phyloP scores from a whole-genome alignment of 2,329 filamentous ascomycete genomes.

The Venturia aucupariae region DNA sequence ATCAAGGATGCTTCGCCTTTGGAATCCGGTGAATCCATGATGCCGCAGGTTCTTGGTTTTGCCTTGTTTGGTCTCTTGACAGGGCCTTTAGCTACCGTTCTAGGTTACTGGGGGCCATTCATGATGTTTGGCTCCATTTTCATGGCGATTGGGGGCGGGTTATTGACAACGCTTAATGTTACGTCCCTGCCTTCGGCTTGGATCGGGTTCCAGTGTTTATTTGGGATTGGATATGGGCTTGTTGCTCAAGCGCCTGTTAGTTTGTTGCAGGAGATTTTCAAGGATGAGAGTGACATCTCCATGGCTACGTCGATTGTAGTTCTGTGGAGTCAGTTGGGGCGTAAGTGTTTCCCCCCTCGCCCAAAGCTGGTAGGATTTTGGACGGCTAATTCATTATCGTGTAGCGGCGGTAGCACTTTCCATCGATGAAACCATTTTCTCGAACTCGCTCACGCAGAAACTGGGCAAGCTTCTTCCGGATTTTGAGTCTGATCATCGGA shows the following conservation, averaged over 20 bases:
- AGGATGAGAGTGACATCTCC: background rate
- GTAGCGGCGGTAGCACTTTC: conserved; percentile 1
- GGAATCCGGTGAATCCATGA: conserved; percentile 24
- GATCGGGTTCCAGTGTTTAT: conserved; percentile 31
- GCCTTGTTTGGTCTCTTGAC: conserved; percentile 24
- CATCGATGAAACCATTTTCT: conserved; percentile 24
- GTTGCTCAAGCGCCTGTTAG: conserved; percentile 30
- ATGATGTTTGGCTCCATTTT: conserved; percentile 13
- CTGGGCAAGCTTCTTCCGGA: conserved; percentile 28
- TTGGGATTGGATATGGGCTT: conserved; percentile 18
- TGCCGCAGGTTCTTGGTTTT: conserved; percentile 31
- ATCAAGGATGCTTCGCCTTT: conserved; percentile 32
- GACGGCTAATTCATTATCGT: background rate
- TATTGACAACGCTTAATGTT: conserved; percentile 27
- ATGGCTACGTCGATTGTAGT: background rate
- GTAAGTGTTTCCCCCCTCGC: background rate
- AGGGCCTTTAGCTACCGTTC: conserved; percentile 24
- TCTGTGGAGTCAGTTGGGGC: background rate
- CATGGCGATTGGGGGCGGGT: conserved; percentile 28
- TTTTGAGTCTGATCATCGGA: conserved; percentile 27
- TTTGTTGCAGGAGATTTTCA: background rate
- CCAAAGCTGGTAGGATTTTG: background rate
- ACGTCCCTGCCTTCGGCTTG: conserved; percentile 20
- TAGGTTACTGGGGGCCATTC: conserved; percentile 15
- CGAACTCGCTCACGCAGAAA: conserved; percentile 38